phyloP scores from a whole-genome alignment of 2,329 filamentous ascomycete species.

The Aspergillus brunneoviolaceus region DNA sequence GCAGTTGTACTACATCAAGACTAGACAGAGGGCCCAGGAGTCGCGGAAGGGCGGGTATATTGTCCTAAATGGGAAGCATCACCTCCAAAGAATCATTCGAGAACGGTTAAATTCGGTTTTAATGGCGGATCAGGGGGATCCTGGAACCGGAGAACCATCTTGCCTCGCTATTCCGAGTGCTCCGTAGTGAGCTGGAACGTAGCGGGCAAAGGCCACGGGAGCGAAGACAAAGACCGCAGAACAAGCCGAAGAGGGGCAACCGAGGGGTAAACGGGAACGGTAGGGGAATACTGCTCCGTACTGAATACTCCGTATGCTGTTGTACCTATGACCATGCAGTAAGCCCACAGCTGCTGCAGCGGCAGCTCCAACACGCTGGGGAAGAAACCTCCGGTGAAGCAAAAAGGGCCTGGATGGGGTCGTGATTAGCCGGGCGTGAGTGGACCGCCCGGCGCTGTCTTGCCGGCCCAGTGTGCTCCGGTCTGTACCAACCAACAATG shows the following conservation, averaged over 20 bases:
- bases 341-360: background rate
- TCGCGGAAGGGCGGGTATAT: background rate
- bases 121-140: background rate
- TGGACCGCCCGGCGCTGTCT: constrained; percentile 8
- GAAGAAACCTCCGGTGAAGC: constrained; percentile 2
- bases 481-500: background rate
- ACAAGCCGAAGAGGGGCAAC: background rate
- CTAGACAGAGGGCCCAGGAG: background rate
- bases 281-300: no score
- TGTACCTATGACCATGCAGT: background rate
- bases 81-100: background rate
- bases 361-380: background rate
- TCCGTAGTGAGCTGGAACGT: background rate
- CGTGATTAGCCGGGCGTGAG: constrained; percentile 7
- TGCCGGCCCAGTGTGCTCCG: constrained; percentile 6
- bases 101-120: background rate
- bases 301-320: no score
- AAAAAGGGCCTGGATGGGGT: background rate
- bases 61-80: background rate
- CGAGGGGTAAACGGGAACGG: background rate
- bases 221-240: background rate
- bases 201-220: background rate
- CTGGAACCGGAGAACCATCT: background rate
- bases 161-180: background rate
- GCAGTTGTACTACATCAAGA: background rate